phyloP scores from a whole-genome alignment of 305 asterid genomes.

The Solanum chacoense region DNA sequence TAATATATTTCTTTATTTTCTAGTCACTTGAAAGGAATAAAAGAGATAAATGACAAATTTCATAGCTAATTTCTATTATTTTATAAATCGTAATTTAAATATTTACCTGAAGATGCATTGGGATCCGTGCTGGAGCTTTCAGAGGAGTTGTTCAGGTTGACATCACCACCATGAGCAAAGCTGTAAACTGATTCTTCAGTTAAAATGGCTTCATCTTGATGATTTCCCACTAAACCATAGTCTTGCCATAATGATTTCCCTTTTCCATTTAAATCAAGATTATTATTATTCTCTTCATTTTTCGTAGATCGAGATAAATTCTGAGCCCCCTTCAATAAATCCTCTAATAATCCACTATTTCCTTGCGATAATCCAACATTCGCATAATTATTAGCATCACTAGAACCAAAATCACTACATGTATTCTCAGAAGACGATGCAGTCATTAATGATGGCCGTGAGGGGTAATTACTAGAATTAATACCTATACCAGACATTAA shows the following conservation, averaged over 20 bases:
- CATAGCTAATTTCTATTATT: background rate
- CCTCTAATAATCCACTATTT: slow-evolving; percentile 49
- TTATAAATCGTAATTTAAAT: background rate
- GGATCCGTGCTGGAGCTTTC: background rate
- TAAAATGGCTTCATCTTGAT: slow-evolving; percentile 4
- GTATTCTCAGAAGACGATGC: slow-evolving; percentile 25
- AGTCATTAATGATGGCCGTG: slow-evolving; percentile 30
- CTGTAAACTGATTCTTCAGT: slow-evolving; percentile 16
- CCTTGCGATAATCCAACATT: slow-evolving; percentile 9
- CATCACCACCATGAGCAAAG: slow-evolving; percentile 14
- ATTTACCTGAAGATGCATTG: background rate
- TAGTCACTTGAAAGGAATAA: background rate
- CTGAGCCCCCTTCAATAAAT: slow-evolving; percentile 35
- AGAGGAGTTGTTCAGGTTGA: slow-evolving; percentile 9
- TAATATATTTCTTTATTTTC: background rate
- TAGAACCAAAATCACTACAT: slow-evolving; percentile 15
- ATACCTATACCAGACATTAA: background rate
- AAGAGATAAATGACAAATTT: background rate
- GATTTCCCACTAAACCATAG: background rate
- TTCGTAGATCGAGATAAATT: slow-evolving; percentile 9
- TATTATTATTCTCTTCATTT: background rate
- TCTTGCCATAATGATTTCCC: background rate
- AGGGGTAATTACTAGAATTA: slow-evolving; percentile 13
- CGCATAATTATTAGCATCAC: slow-evolving; percentile 24
- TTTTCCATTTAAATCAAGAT: background rate